Evolutionary conservation across 805 yeast genomes (phyloP).

Genomic region (Cyberlindnera maritima): DNA sequence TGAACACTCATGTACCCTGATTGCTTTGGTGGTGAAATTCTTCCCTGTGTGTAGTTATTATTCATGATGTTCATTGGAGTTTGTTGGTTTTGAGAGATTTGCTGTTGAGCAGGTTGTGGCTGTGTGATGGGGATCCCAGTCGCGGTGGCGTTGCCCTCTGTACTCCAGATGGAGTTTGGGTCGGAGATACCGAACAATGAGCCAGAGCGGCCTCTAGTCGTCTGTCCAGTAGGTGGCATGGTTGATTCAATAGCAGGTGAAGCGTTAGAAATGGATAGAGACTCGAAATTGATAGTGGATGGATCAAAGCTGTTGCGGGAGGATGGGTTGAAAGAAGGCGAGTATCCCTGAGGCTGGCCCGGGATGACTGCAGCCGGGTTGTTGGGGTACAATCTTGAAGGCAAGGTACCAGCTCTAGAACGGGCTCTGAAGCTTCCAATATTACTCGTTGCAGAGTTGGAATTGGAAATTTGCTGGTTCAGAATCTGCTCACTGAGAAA

Average conservation of each 20-base stretch:
- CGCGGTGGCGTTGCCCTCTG: slow-evolving; percentile 3
- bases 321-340: slow-evolving; percentile 22
- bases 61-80: slow-evolving; percentile 1
- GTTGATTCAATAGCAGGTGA: slow-evolving; percentile 16
- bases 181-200: slow-evolving; percentile 41
- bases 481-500: slow-evolving; percentile 21
- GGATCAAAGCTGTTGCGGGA: slow-evolving; percentile 19
- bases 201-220: slow-evolving; percentile 50
- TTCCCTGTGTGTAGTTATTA: slow-evolving; percentile 14
- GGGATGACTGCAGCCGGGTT: slow-evolving; percentile 26
- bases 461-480: slow-evolving; percentile 7
- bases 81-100: neutral
- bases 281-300: slow-evolving; percentile 20
- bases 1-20: slow-evolving; percentile 2
- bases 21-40: slow-evolving; percentile 21
- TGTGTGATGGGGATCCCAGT: neutral
- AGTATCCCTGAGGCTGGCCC: slow-evolving; percentile 9
- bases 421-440: slow-evolving; percentile 47
- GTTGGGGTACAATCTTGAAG: slow-evolving; percentile 50
- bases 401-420: slow-evolving; percentile 77
- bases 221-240: slow-evolving; percentile 7
- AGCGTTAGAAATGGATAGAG: slow-evolving; percentile 19
- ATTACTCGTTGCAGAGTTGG: slow-evolving; percentile 28
- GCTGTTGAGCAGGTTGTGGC: neutral
- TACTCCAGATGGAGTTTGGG: slow-evolving; percentile 57